phyloP scores from a whole-genome alignment of 306 rosid species.

The Quercus glauca region DNA sequence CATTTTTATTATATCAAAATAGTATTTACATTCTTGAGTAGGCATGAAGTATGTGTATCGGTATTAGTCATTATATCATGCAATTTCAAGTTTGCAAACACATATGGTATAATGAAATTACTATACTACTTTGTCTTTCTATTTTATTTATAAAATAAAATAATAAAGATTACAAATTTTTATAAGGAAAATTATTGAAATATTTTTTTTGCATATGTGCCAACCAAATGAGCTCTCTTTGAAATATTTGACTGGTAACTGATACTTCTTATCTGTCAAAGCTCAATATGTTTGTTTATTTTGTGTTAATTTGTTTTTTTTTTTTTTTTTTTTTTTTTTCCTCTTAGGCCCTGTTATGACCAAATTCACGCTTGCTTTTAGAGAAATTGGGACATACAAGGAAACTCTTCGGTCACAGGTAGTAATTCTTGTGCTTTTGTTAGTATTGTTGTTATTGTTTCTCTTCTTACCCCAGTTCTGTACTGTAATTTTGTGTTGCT shows the following conservation, averaged over 20 bases:
- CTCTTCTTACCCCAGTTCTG: slow-evolving; percentile 18
- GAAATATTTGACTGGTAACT: slow-evolving; percentile 1
- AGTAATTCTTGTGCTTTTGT: slow-evolving; percentile 6
- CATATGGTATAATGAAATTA: no score
- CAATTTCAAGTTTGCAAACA: no score
- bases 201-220: no score
- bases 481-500: slow-evolving; percentile 1
- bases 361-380: slow-evolving; percentile 80
- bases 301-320: slow-evolving; percentile 11
- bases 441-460: neutral
- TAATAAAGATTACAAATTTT: no score
- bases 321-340: slow-evolving; percentile 8
- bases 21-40: no score
- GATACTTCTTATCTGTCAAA: neutral
- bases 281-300: neutral
- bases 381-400: slow-evolving; percentile 92
- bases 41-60: no score
- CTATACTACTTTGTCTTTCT: no score
- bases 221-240: no score
- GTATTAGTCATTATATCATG: no score
- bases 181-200: no score
- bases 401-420: slow-evolving; percentile 94
- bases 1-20: no score
- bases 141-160: no score
- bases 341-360: slow-evolving; percentile 79